Conservation (phyloP, 1,139 yeast genomes). For the Arxiozyma slooffiae region DNA sequence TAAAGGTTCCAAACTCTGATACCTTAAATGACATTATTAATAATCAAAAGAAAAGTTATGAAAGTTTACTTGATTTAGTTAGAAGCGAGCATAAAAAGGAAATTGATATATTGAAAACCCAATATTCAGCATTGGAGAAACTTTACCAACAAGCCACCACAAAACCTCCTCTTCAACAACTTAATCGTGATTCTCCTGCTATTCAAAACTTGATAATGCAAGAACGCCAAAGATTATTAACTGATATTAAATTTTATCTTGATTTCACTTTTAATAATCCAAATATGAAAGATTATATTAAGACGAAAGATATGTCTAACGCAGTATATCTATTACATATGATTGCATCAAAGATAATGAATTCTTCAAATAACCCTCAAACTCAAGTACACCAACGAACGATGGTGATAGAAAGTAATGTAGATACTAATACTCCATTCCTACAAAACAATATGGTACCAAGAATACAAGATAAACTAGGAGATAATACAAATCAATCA, state of each 20-base stretch:
- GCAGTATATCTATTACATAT: slow-evolving; percentile 2
- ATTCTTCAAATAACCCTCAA: background rate
- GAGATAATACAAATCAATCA: background rate
- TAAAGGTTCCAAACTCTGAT: background rate
- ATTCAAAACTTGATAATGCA: background rate
- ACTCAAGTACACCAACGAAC: background rate
- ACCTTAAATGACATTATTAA: background rate
- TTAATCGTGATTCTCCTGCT: background rate
- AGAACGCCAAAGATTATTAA: background rate
- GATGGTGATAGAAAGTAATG: no score
- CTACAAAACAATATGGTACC: background rate
- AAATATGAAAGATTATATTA: background rate
- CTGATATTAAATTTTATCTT: background rate
- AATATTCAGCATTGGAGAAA: background rate
- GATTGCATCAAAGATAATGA: background rate
- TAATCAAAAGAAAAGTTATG: background rate
- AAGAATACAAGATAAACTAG: background rate
- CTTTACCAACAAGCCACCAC: background rate
- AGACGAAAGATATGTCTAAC: background rate
- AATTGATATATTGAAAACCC: background rate
- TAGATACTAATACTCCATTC: background rate
- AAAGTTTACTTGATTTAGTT: background rate
- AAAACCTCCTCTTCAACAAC: background rate
- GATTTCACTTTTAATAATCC: background rate
- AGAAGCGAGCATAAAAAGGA: background rate